Percentiles rank a stretch among this genome's conserved stretches.
These are phyloP conservation scores for Canavalia gladiata DNA, from an alignment of 306 rosid genomes.

Conservation along the genomic window DNA sequence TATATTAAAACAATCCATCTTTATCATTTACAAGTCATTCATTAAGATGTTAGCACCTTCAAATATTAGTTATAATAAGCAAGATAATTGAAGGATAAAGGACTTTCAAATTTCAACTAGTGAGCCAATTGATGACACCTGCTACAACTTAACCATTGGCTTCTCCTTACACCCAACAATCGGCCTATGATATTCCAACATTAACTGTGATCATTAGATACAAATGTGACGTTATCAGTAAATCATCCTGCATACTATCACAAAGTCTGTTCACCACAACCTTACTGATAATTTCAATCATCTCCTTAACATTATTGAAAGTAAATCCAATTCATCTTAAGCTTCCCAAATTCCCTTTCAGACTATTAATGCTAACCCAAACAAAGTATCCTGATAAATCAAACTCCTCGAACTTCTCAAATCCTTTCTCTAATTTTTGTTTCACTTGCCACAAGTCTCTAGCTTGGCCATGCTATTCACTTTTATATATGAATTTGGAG, in stretches of 20 bases:
- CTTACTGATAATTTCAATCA: slow-evolving; percentile 22
- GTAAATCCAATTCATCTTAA: slow-evolving; percentile 47
- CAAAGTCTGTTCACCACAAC: slow-evolving; percentile 25
- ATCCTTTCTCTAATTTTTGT: slow-evolving; percentile 53
- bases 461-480: slow-evolving; percentile 38
- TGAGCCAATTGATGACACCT: not conserved
- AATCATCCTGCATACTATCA: slow-evolving; percentile 52
- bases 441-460: slow-evolving; percentile 53
- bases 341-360: slow-evolving; percentile 10
- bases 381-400: slow-evolving; percentile 35
- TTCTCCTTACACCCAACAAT: slow-evolving; percentile 28
- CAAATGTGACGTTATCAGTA: slow-evolving; percentile 48
- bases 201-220: slow-evolving; percentile 50
- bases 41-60: not conserved
- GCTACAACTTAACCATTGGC: slow-evolving; percentile 41
- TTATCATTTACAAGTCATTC: too few species aligned
- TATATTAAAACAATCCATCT: slow-evolving; percentile 14
- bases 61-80: not conserved
- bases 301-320: slow-evolving; percentile 39
- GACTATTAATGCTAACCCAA: slow-evolving; percentile 33
- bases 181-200: slow-evolving; percentile 4
- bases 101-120: slow-evolving; percentile 35
- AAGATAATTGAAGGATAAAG: slow-evolving; percentile 25
- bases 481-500: not conserved
- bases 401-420: slow-evolving; percentile 45